These are phyloP conservation scores for Bolboschoenoplectus hybrid DNA, from an alignment of 202 grass and related monocot species.

Conservation along the genomic window DNA sequence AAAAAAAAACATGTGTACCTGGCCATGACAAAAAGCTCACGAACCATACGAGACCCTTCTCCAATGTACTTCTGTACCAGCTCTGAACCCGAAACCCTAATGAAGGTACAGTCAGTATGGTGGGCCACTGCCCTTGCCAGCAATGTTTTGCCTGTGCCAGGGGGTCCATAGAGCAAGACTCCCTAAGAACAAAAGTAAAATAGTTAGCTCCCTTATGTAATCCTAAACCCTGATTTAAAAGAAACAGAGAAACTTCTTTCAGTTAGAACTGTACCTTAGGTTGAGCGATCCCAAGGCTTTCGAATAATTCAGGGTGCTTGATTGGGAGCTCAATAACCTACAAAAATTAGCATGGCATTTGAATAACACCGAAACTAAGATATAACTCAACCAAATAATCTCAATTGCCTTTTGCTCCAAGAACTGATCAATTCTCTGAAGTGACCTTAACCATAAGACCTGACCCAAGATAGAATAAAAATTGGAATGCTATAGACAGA, in stretches of 20 bases:
- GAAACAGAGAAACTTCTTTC: constrained; percentile 8
- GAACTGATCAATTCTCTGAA: background rate
- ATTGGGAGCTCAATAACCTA: constrained; percentile 99
- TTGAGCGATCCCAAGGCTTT: constrained; percentile 97
- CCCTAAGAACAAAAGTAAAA: constrained; percentile 55
- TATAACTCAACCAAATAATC: constrained; percentile 2
- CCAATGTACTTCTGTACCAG: constrained; percentile 99
- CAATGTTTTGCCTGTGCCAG: constrained; percentile 96
- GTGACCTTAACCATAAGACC: constrained; percentile 1
- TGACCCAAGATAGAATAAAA: background rate
- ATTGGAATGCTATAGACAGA: background rate
- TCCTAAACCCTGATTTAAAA: constrained; percentile 18
- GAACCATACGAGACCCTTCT: constrained; percentile 94
- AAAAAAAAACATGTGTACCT: constrained; percentile 54
- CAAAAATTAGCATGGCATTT: constrained; percentile 30
- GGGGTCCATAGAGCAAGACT: constrained; percentile 96
- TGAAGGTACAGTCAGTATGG: constrained; percentile 98
- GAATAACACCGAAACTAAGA: background rate
- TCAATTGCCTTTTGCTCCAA: background rate
- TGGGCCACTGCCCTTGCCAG: constrained; percentile 96
- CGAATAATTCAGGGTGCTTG: constrained; percentile 96
- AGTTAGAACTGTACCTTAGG: constrained; percentile 67
- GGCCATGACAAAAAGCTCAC: constrained; percentile 98
- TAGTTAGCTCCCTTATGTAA: background rate
- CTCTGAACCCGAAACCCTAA: constrained; percentile 97